Evolutionary conservation across 2,329 filamentous ascomycete species (phyloP).

Genomic region (Cladophialophora bantiana): DNA sequence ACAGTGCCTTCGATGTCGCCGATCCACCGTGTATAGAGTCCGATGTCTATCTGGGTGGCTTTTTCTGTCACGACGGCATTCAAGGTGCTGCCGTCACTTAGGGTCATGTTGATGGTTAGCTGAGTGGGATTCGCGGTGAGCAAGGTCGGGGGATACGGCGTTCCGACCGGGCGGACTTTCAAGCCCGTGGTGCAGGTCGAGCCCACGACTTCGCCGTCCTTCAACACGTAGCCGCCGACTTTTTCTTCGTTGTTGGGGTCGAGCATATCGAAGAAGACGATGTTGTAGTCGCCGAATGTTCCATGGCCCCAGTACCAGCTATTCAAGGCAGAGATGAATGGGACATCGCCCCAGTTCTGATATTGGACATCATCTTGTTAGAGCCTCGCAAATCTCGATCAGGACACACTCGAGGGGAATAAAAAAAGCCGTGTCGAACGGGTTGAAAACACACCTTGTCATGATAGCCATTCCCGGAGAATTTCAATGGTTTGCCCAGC

Average conservation of each 20-base stretch:
- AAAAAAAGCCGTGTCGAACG: too few relatives aligned
- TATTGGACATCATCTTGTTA: too few relatives aligned
- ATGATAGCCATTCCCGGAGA: slow-evolving; percentile 53
- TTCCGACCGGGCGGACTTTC: slow-evolving; percentile 29
- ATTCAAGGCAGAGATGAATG: slow-evolving; percentile 45
- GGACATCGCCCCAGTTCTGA: slow-evolving; percentile 55
- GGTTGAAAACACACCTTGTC: too few relatives aligned
- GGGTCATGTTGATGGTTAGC: slow-evolving; percentile 14
- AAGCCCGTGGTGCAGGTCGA: slow-evolving; percentile 43
- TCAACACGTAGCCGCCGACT: slow-evolving; percentile 45
- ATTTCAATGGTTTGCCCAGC: slow-evolving; percentile 44
- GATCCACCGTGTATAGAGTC: slow-evolving; percentile 23
- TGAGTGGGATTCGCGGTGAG: slow-evolving; percentile 8
- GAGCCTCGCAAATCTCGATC: too few relatives aligned
- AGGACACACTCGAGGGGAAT: too few relatives aligned
- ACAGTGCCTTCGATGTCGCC: slow-evolving; percentile 18
- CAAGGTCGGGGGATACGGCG: slow-evolving; percentile 37
- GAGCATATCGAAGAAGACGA: slow-evolving; percentile 55
- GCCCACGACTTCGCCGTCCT: slow-evolving; percentile 42
- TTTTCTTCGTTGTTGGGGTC: slow-evolving; percentile 41
- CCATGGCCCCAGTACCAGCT: slow-evolving; percentile 58
- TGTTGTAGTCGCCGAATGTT: slow-evolving; percentile 50
- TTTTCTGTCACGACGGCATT: slow-evolving; percentile 9
- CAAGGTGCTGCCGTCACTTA: background rate
- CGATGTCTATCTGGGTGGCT: slow-evolving; percentile 16